Evolutionary conservation across 169 alveolate species (phyloP), one percentile per base, ranked within the genome.

Genomic region (Plasmodium coatneyi): DNA sequence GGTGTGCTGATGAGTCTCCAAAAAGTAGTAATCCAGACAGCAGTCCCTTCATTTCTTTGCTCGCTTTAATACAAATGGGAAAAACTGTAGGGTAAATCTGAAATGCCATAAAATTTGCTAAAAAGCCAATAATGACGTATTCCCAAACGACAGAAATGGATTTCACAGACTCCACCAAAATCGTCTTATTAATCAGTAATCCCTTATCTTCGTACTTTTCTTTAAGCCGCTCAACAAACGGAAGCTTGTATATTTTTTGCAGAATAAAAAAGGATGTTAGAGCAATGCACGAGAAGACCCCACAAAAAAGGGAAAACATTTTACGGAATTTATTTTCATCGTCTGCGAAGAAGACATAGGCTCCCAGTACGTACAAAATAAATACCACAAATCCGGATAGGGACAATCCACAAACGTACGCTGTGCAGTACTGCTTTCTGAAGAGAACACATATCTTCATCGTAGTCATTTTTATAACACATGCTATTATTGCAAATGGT

Each of bases 341-440:
- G 1, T 82, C 43, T 34, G 39, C 76, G 43, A 82, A 82, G 10
- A 82, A 82, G 41, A 82, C 91, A 82, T 82, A 82, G 0, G 91
- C 91, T 19, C 91, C 91, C 5, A 82, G 43, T n/a, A 82, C 60
- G 72, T 82, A 82, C 71, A 82, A 25, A 32, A 82, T 12, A 39
- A 82, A 82, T 1, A 82, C 91, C 16, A 82, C 32, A 82, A 82
- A 82, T 56, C 91, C 91, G 4, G 91, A 82, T 4, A 46, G 25
- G 4, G 91, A 82, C 28, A 82, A 82, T n/a, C 91, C 91, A 46
- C 91, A 82, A 7, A 82, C 91, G 43, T 82, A 82, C 12, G 91
- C 91, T 32, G 80, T 82, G 28, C 91, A 82, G 28, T 82, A 82
- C 5, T 49, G 71, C 10, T 56, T 54, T 82, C 70, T 32, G 46